Base-by-base conservation (phyloP, 768 basidiomycete species). In the Pleurotus pulmonarius region DNA sequence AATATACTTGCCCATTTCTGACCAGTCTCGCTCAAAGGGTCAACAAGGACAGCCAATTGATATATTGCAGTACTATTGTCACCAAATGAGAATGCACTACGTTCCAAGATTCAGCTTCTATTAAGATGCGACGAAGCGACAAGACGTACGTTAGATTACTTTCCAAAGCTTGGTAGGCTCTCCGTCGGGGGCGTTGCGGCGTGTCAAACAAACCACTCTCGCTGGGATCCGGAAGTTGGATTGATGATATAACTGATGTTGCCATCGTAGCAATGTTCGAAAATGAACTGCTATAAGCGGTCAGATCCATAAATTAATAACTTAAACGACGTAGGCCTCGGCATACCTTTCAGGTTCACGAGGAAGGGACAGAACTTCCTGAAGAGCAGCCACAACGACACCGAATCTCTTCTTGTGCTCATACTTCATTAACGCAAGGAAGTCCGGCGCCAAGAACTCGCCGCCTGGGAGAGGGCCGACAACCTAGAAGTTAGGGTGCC, bases 1-100 rank as follows among this genome's bases (percentile, higher is more conserved):
- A 96, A 68, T 40, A 98, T 65, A 56, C 87, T 82, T 1, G 91
- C 83, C 88, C 93, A 97, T 61, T 86, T 87, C 67, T 98, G 94
- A 2, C 89, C 91, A 4, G 77, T 71, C 65, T 92, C 90, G 48
- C 88, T 92, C 25, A 97, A 66, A 0, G 96, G 95, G 66, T 98
- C 92, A 6, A 98, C 58, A 5, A 98, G 68, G 8, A 89, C 79
- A 2, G 81, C 83, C 40, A 97, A 70, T 51, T 86, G 85, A 62
- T 85, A 83, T 39, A 88, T 62, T 0, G 94, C 88, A 1, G 81
- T 84, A 2, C 76, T 65, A 16, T 81, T 78, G 60, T 92, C 78
- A 4, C 95, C 95, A 39, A 83, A 72, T 34, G 80, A 69, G 65
- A 94, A 88, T 13, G 83, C 75, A 6, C 93, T 94, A 60, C 25